These are phyloP conservation scores for Tricholomella constricta DNA, from an alignment of 768 basidiomycete genomes.

Conservation along the genomic window DNA sequence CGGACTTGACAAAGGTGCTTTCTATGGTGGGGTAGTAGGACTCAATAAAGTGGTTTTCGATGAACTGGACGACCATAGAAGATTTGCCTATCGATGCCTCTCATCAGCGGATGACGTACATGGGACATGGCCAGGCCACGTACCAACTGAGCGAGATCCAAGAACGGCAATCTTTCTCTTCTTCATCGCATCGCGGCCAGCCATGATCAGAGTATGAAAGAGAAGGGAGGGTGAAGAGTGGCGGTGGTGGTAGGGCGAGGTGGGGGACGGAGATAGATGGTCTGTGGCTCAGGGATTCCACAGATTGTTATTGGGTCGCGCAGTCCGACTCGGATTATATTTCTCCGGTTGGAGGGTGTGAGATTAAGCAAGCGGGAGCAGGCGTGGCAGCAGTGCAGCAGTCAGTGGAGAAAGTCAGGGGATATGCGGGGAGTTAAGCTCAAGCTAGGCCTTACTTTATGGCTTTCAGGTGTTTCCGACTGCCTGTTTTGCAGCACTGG, in stretches of 20 bases:
- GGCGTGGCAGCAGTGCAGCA: not conserved
- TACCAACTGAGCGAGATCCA: constrained; percentile 84
- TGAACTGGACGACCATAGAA: constrained; percentile 85
- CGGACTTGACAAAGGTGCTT: constrained; percentile 70
- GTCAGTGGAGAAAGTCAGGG: constrained; percentile 8
- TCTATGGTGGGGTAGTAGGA: constrained; percentile 94
- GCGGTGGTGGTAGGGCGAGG: constrained; percentile 30
- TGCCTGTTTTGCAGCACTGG: not conserved
- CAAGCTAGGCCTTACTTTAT: constrained; percentile 4
- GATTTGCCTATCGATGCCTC: constrained; percentile 72
- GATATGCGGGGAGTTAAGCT: constrained; percentile 13
- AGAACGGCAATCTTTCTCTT: constrained; percentile 85
- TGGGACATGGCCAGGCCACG: constrained; percentile 28
- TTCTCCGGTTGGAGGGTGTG: constrained; percentile 6
- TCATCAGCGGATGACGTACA: constrained; percentile 16
- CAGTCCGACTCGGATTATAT: constrained; percentile 15
- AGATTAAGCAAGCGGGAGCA: not conserved
- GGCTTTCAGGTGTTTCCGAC: constrained; percentile 3
- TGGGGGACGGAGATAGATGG: constrained; percentile 15
- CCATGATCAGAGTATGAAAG: constrained; percentile 24
- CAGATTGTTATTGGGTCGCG: constrained; percentile 7
- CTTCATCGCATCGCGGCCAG: constrained; percentile 40
- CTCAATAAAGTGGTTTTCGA: constrained; percentile 84
- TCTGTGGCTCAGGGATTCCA: constrained; percentile 1
- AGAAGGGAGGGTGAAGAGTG: too few relatives aligned